Percentiles rank a stretch among this genome's conserved stretches.
Evolutionary conservation across 805 yeast species (phyloP).

Genomic region (Metschnikowia koreensis): DNA sequence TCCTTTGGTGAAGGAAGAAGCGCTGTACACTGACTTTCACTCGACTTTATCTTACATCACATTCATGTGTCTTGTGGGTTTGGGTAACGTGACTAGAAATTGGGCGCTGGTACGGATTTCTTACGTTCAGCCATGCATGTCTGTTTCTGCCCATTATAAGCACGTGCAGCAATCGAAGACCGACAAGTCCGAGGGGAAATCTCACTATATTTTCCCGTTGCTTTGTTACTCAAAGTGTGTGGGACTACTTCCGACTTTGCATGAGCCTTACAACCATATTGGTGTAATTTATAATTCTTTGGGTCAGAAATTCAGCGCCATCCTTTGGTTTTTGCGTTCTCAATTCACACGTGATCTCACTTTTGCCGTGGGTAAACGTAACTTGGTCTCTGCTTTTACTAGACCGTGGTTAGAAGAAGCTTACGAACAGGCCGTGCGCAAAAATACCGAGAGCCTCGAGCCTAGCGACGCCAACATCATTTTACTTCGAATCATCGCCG

Average conservation of each 20-base stretch:
- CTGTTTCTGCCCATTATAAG: constrained; percentile 14
- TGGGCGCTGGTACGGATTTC: constrained; percentile 9
- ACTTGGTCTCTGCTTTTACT: constrained; percentile 41
- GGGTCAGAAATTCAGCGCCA: constrained; percentile 47
- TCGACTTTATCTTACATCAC: constrained; percentile 14
- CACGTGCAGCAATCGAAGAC: constrained; percentile 2
- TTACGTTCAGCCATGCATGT: constrained; percentile 17
- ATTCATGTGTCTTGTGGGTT: constrained; percentile 17
- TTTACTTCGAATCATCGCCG: constrained; percentile 41
- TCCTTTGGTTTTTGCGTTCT: constrained; percentile 56
- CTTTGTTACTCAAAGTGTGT: constrained; percentile 50
- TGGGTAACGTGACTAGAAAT: constrained; percentile 19
- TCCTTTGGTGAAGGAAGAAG: not conserved
- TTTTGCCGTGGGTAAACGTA: constrained; percentile 45
- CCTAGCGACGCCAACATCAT: constrained; percentile 19
- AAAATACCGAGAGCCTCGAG: constrained; percentile 1
- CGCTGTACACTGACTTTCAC: constrained; percentile 10
- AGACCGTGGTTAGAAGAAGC: constrained; percentile 32
- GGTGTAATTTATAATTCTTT: constrained; percentile 45
- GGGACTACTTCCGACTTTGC: constrained; percentile 60
- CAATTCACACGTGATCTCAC: constrained; percentile 51
- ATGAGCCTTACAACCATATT: constrained; percentile 62
- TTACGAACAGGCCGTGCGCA: constrained; percentile 12
- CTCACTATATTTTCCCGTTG: constrained; percentile 28
- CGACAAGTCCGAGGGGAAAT: constrained; percentile 38